phyloP scores from a whole-genome alignment of 2,329 filamentous ascomycete genomes.

The Fusarium sp. region DNA sequence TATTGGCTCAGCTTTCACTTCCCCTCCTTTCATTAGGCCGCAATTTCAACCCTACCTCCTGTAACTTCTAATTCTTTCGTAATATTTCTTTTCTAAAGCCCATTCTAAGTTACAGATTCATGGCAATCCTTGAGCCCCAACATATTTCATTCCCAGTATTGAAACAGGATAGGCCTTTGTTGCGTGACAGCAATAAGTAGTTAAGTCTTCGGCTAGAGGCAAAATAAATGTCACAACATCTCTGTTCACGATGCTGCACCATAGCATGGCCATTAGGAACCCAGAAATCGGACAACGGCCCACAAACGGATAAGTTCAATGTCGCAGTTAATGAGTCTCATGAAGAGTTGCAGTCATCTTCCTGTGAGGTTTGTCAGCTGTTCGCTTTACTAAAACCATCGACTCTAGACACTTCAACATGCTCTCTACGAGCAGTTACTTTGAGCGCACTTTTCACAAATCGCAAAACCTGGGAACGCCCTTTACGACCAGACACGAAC shows the following conservation, averaged over 20 bases:
- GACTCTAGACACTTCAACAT: neutral
- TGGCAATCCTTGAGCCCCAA: too few species aligned
- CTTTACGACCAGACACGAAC: neutral
- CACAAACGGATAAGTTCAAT: neutral
- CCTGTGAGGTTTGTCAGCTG: neutral
- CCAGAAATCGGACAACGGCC: neutral
- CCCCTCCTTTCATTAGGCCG: neutral
- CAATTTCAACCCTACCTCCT: neutral
- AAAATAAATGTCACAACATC: accelerated
- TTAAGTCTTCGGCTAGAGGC: accelerated
- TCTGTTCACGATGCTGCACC: accelerated
- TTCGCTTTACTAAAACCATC: neutral
- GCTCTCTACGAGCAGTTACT: neutral
- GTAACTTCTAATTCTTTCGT: neutral
- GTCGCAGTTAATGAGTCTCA: neutral
- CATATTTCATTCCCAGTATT: too few species aligned
- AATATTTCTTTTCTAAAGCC: accelerated
- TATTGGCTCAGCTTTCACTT: neutral
- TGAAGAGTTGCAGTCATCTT: neutral
- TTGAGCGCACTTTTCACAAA: neutral
- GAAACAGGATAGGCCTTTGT: accelerated
- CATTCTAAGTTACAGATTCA: accelerated
- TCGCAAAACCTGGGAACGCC: neutral
- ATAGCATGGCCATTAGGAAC: accelerated
- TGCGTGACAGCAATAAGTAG: neutral